phyloP scores from a whole-genome alignment of 2,329 filamentous ascomycete species.

The Dothistroma septosporum region DNA sequence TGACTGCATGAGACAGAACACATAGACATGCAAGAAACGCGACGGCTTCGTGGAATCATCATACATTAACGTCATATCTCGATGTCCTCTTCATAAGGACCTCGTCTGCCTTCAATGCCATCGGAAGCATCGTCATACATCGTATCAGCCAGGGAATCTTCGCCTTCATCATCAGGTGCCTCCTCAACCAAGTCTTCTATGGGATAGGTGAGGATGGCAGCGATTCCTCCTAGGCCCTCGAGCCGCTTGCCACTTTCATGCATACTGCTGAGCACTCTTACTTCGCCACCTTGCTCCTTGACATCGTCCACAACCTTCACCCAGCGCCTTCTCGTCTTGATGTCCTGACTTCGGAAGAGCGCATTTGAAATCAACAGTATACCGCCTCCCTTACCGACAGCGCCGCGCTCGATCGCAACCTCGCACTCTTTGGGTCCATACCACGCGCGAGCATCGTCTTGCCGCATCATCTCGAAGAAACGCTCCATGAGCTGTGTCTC shows the following conservation, averaged over 20 bases:
- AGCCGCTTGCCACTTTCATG: conserved; percentile 89
- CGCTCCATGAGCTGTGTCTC: conserved; percentile 82
- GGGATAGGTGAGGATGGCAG: conserved; percentile 86
- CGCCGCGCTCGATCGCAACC: conserved; percentile 77
- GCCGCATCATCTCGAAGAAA: conserved; percentile 71
- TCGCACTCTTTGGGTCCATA: conserved; percentile 83
- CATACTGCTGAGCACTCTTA: conserved; percentile 82
- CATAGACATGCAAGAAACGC: not conserved
- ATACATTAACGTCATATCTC: conserved; percentile 19
- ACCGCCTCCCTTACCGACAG: conserved; percentile 80
- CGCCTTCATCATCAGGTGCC: conserved; percentile 17
- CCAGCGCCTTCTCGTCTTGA: conserved; percentile 72
- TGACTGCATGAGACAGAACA: not conserved
- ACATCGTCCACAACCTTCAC: conserved; percentile 84
- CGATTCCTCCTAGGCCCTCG: conserved; percentile 79
- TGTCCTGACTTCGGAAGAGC: conserved; percentile 78
- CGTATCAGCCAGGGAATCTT: conserved; percentile 19
- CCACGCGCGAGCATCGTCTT: conserved; percentile 83
- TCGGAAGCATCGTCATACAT: conserved; percentile 7
- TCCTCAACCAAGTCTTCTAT: conserved; percentile 73
- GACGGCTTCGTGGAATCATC: conserved; percentile 1
- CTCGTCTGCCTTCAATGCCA: conserved; percentile 21
- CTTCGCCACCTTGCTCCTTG: conserved; percentile 77
- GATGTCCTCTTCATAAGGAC: conserved; percentile 19
- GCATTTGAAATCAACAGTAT: conserved; percentile 81